Percentiles rank a stretch among this genome's conserved stretches.
These are phyloP conservation scores for Mariannaea elegans DNA, from an alignment of 2,329 filamentous ascomycete species.

Conservation along the genomic window DNA sequence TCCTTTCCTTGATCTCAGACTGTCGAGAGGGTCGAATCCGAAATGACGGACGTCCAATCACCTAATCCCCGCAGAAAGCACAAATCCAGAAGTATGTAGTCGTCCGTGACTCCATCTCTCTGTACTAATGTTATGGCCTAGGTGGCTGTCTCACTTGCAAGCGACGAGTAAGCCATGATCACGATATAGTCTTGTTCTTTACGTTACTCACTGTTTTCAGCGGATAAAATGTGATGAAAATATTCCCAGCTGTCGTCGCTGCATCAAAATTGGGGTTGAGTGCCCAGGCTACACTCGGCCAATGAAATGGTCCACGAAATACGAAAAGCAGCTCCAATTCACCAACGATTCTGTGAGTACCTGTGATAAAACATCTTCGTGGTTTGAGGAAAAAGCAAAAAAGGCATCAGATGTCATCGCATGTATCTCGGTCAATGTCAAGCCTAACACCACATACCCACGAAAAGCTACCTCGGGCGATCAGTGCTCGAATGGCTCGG, in stretches of 20 bases:
- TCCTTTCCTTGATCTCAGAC: not conserved
- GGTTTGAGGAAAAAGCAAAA: not conserved
- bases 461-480: not conserved
- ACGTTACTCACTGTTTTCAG: not conserved
- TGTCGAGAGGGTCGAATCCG: not conserved
- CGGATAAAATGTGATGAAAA: conserved; percentile 32
- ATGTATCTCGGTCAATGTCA: too few species aligned
- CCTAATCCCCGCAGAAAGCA: conserved; percentile 9
- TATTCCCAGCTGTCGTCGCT: conserved; percentile 24
- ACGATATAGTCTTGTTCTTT: too few species aligned
- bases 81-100: conserved; percentile 18
- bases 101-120: too few species aligned
- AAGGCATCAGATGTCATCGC: not conserved
- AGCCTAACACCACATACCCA: not conserved
- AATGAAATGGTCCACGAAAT: conserved; percentile 33
- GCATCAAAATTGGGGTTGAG: conserved; percentile 17
- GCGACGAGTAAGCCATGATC: conserved; percentile 12
- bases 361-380: not conserved
- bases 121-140: not conserved
- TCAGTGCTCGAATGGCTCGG: too few species aligned
- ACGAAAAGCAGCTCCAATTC: conserved; percentile 5
- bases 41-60: not conserved
- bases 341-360: not conserved
- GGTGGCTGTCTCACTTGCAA: conserved; percentile 27
- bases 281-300: conserved; percentile 29